Base-by-base conservation (phyloP, 768 basidiomycete genomes). In the Mrakia gelida region DNA sequence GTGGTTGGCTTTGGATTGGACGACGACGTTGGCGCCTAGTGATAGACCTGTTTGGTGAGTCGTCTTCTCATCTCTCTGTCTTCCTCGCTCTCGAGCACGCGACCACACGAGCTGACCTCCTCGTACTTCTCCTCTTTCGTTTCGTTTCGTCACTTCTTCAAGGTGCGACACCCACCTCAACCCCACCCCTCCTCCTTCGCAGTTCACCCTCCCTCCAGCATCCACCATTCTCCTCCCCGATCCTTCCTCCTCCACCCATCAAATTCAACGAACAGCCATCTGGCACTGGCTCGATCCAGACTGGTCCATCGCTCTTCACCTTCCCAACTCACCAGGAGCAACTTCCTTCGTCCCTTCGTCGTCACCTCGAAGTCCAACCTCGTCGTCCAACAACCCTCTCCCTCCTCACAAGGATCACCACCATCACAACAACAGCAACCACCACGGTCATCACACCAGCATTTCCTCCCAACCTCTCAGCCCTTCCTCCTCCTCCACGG, bases 1-100 rank as follows among this genome's bases (percentile, higher is more conserved):
- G 83, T 98, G 95, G 95, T 90, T 98, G 89, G 94, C 92, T 18
- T 88, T 98, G 63, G 95, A 97, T 85, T 98, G 93, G 93, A 96
- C 95, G 2, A 92, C 92, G 4, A 94, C 94, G 0, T 88, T 98
- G 11, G 88, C 97, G 23, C 95, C 95, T 0, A 89, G 89, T 26
- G 95, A 98, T 82, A 90, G 94, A 7, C 93, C 95, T 0, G 92
- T 92, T 1, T 98, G 94, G 95, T 93, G 86, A 86, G 84, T 88
- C 85, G 84, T 88, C 85, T 75, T 89, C 38, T n/a, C 72, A 28
- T 32, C 21, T 85, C 75, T 89, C 38, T 23, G 65, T 61, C n/a
- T 61, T 26, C 38, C 56, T 28, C 45, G 11, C 45, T 43, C 41
- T 43, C 41, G 28, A n/a, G n/a, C n/a, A n/a, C n/a, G n/a, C n/a